A percentile compares a stretch with the other conserved stretches of the same genome.
These are phyloP conservation scores for Verticillium tricorpus DNA, from an alignment of 2,329 filamentous ascomycete genomes.

Conservation along the genomic window DNA sequence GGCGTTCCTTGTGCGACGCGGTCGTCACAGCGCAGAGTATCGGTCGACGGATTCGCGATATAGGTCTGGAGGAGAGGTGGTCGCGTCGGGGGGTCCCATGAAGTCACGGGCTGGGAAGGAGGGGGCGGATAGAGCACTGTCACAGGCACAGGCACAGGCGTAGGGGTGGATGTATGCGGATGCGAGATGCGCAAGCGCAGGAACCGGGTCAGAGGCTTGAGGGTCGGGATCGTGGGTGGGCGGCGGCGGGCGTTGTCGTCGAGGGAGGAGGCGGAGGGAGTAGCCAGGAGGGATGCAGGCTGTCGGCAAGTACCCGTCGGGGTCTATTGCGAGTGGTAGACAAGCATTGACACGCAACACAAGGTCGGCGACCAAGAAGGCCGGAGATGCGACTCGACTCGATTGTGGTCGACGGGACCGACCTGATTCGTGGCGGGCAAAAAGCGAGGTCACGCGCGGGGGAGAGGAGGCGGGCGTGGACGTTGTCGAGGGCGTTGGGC, in stretches of 20 bases:
- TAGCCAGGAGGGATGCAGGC: conserved; percentile 6
- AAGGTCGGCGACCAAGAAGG: conserved; percentile 7
- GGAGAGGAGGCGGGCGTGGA: background rate
- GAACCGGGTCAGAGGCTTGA: background rate
- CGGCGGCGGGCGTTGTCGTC: background rate
- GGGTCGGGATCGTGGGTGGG: background rate
- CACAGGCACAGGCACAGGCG: background rate
- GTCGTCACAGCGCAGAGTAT: conserved; percentile 11
- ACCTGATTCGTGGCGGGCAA: background rate
- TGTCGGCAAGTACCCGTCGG: conserved; percentile 10
- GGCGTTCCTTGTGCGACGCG: conserved; percentile 27
- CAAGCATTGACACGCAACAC: conserved; percentile 10
- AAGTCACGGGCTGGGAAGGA: conserved; percentile 7
- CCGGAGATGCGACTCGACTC: background rate
- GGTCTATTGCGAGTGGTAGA: conserved; percentile 9
- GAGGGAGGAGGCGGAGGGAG: conserved; percentile 2
- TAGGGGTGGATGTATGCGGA: background rate
- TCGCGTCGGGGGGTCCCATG: conserved; percentile 15
- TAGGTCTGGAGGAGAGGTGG: conserved; percentile 8
- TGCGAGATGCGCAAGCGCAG: background rate
- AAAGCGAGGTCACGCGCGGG: background rate
- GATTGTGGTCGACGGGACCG: background rate
- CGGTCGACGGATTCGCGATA: conserved; percentile 14
- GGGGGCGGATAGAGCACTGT: conserved; percentile 7
- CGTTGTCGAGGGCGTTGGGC: background rate